Base-by-base conservation (phyloP, 345 rosid genomes). In the Citrus reticulata region DNA sequence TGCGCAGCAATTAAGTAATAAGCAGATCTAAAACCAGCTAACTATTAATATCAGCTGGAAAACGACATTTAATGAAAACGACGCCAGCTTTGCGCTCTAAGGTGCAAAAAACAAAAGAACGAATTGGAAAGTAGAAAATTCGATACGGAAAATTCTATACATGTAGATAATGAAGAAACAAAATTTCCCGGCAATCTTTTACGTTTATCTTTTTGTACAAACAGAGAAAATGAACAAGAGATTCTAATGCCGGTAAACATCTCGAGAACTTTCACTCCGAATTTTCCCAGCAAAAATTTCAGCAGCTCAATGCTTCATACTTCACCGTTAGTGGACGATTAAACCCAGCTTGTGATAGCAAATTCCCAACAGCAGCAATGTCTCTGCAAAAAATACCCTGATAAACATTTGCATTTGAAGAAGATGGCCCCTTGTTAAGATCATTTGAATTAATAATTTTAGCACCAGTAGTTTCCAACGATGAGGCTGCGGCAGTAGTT, bases 301-400 rank as follows among this genome's bases (percentile, higher is more conserved):
- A 96, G 89, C 95, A 96, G 81, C 94, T 96, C 67, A 94, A 83
- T 9, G 97, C 98, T 78, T 94, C 97, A 24, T 89, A 96, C 74
- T 93, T 96, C 74, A 96, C 84, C 71, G 94, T 90, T 73, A 96
- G 81, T 39, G 94, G 92, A 70, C 89, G 96, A 72, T 90, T 93
- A 61, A 94, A 90, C 80, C 95, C 97, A 68, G 84, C 91, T 74
- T 91, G 92, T 1, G 97, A 78, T 65, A 95, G 81, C 84, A 95
- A 79, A 86, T 76, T 92, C 66, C 97, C 97, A 35, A 95, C 98
- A 0, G 78, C 91, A 0, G 97, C 91, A 20, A 93, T 88, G 79
- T 96, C 99, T 40, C 99, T 83, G 88, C 98, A 96, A 84, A 96
- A 96, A 20, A 94, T 88, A n/a, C 98, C 98, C 69, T 91, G 97